Conservation (phyloP, 768 basidiomycete species). For the Cyclocybe cylindracea region DNA sequence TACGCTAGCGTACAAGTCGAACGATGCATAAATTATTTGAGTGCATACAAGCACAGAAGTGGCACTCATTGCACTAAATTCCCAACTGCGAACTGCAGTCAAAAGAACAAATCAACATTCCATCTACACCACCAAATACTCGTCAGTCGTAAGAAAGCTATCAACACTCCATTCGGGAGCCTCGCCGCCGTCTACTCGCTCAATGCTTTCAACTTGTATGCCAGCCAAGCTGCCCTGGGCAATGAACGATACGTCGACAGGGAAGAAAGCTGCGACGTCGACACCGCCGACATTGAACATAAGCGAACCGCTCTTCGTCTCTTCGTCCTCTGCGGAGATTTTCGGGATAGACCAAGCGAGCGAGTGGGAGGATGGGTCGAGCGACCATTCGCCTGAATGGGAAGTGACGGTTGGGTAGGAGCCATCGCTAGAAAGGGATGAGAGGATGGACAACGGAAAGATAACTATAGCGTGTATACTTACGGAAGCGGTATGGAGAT, state of each 20-base stretch:
- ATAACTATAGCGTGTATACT: conserved; percentile 28
- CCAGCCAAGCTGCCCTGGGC: conserved; percentile 82
- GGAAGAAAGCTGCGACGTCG: conserved; percentile 87
- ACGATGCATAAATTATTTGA: too few species aligned
- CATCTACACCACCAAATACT: conserved; percentile 55
- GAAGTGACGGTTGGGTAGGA: conserved; percentile 86
- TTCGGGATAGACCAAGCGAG: conserved; percentile 84
- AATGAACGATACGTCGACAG: conserved; percentile 81
- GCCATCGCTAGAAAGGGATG: conserved; percentile 50
- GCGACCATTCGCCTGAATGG: conserved; percentile 76
- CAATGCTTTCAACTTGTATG: conserved; percentile 61
- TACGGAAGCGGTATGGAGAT: conserved; percentile 95
- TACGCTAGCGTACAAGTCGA: too few species aligned
- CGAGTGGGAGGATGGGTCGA: conserved; percentile 78
- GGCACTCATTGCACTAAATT: not conserved
- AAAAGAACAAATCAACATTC: conserved; percentile 2
- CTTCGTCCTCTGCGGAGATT: conserved; percentile 55
- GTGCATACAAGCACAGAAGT: too few species aligned
- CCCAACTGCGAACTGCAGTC: not conserved
- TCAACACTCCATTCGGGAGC: conserved; percentile 53
- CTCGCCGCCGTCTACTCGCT: conserved; percentile 47
- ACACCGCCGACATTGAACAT: conserved; percentile 90
- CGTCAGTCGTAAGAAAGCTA: conserved; percentile 50
- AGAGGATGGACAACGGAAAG: not conserved
- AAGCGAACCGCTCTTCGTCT: conserved; percentile 75